Conservation (phyloP, 257 asterid genomes). For the Rubia yunnanensis region DNA sequence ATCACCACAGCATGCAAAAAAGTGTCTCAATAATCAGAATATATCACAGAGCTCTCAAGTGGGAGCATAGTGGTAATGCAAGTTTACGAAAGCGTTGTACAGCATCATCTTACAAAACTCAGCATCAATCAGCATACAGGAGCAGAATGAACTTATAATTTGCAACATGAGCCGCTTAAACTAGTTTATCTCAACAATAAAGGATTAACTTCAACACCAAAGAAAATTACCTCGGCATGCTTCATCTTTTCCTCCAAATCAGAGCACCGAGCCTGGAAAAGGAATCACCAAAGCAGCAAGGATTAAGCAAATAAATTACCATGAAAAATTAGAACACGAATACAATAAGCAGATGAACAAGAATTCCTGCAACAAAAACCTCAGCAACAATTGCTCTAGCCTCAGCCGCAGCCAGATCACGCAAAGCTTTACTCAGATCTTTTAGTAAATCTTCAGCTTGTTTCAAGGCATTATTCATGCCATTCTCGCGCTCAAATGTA, state of each 20-base stretch:
- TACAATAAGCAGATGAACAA: neutral
- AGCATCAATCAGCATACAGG: neutral
- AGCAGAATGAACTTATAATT: neutral
- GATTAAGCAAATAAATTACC: neutral
- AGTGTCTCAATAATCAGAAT: neutral
- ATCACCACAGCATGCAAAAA: neutral
- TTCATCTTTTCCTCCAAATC: conserved; percentile 58
- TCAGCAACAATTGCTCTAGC: conserved; percentile 84
- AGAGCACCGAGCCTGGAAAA: conserved; percentile 58
- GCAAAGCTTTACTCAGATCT: conserved; percentile 55
- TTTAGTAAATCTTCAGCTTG: conserved; percentile 61
- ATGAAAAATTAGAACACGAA: neutral
- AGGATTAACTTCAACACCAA: neutral
- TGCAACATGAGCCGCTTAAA: too few species aligned
- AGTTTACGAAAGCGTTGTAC: too few species aligned
- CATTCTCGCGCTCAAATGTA: conserved; percentile 52
- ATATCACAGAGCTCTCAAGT: neutral
- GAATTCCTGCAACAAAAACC: conserved; percentile 25
- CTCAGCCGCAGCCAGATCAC: conserved; percentile 64
- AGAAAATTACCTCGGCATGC: conserved; percentile 39
- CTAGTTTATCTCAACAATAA: too few species aligned
- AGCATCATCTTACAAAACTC: neutral
- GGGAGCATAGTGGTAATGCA: neutral
- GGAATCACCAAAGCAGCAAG: conserved; percentile 12
- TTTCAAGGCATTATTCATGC: conserved; percentile 42